A percentile compares a stretch with the other conserved stretches of the same genome.
Conservation (phyloP, 2,329 filamentous ascomycete genomes). For the Geoglossum cookeanum region DNA sequence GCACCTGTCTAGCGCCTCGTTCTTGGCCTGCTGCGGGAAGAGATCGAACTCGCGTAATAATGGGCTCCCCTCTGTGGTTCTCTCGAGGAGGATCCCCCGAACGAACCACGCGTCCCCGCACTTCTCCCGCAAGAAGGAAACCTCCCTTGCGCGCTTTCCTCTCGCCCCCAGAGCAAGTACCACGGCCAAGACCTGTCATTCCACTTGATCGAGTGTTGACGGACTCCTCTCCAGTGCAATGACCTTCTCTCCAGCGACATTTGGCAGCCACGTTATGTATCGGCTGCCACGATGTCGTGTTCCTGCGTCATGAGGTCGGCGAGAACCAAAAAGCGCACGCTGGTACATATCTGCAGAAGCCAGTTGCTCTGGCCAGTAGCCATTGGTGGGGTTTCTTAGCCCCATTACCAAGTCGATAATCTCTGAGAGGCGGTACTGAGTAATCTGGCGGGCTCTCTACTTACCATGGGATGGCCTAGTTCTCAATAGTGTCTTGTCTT, state of each 20-base stretch:
- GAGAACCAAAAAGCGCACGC: background rate
- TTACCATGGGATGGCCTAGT: background rate
- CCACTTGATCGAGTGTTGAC: background rate
- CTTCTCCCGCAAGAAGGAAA: background rate
- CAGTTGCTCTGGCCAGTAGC: background rate
- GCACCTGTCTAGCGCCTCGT: background rate
- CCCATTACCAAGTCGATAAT: background rate
- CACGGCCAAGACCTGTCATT: constrained; percentile 1
- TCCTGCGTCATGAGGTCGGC: constrained; percentile 1
- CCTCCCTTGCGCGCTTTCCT: background rate
- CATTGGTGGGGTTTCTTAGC: background rate
- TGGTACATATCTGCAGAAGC: background rate
- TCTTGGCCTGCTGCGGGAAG: background rate
- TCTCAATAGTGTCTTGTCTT: background rate
- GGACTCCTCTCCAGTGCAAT: background rate
- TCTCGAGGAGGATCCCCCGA: background rate
- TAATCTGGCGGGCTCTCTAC: background rate
- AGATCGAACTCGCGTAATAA: background rate
- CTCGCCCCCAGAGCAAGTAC: background rate
- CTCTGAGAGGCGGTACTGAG: background rate
- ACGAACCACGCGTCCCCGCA: constrained; percentile 1
- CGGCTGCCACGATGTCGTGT: background rate
- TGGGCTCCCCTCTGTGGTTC: background rate
- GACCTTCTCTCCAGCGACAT: background rate
- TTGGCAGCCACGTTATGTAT: background rate